Conservation (phyloP, 768 basidiomycete genomes). For the Tricholoma matsutake region DNA sequence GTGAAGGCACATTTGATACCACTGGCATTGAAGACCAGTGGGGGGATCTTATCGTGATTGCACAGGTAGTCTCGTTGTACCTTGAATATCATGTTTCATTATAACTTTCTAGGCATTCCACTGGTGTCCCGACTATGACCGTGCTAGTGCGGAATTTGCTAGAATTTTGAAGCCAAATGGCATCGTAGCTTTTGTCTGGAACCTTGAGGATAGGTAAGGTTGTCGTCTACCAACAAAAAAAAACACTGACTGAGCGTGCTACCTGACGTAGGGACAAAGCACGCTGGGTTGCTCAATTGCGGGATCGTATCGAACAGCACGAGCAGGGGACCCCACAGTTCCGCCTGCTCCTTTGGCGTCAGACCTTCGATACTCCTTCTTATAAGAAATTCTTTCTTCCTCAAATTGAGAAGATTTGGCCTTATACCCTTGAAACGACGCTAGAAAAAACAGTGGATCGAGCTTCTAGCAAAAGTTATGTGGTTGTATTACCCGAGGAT, state of each 20-base stretch:
- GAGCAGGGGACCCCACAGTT: conserved; percentile 82
- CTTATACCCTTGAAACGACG: conserved; percentile 49
- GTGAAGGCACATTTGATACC: conserved; percentile 69
- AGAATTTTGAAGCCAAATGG: conserved; percentile 80
- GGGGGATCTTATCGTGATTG: conserved; percentile 78
- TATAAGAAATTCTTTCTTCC: conserved; percentile 61
- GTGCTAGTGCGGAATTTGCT: conserved; percentile 71
- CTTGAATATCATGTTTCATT: background rate
- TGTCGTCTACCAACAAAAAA: background rate
- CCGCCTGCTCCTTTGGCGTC: conserved; percentile 71
- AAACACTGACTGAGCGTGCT: background rate
- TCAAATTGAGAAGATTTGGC: conserved; percentile 55
- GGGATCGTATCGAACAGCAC: conserved; percentile 64
- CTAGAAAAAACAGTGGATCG: conserved; percentile 59
- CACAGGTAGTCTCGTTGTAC: conserved; percentile 48
- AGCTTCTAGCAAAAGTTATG: conserved; percentile 83
- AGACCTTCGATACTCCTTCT: conserved; percentile 57
- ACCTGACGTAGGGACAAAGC: conserved; percentile 48
- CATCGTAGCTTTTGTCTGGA: conserved; percentile 79
- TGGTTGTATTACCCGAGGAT: conserved; percentile 58
- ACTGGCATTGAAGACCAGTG: conserved; percentile 60
- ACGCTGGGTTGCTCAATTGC: conserved; percentile 71
- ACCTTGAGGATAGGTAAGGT: conserved; percentile 75
- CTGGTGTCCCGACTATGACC: conserved; percentile 83
- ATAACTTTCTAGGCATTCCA: conserved; percentile 71